phyloP scores from a whole-genome alignment of 1,284 basidiomycete species.

The Naganishia sp. region DNA sequence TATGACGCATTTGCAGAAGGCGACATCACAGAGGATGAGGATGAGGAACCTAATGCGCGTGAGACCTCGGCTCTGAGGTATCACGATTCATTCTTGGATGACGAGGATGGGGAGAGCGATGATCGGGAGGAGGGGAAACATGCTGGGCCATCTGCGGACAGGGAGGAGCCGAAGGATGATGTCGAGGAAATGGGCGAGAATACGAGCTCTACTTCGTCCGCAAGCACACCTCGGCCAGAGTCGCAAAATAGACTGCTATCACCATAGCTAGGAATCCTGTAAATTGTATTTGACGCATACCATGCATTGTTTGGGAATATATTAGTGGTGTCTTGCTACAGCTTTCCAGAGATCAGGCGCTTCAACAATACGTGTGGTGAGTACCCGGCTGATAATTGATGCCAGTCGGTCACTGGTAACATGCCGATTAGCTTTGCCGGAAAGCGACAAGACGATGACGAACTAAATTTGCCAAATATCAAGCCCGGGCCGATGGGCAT shows the following conservation, averaged over 20 bases:
- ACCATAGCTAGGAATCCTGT: conserved; percentile 4
- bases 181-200: neutral
- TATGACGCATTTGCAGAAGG: conserved; percentile 80
- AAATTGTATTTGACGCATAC: conserved; percentile 8
- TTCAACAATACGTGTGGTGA: neutral
- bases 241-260: conserved; percentile 15
- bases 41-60: conserved; percentile 41
- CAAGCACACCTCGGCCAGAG: conserved; percentile 13
- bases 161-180: neutral
- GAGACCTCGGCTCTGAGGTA: conserved; percentile 45
- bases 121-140: neutral
- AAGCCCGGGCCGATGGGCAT: conserved; percentile 8
- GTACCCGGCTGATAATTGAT: conserved; percentile 10
- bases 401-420: conserved; percentile 6
- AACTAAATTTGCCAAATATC: conserved; percentile 16
- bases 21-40: conserved; percentile 57
- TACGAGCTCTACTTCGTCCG: neutral
- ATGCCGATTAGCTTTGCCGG: neutral
- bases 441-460: neutral
- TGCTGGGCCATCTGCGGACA: neutral
- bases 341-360: conserved; percentile 5
- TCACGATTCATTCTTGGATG: conserved; percentile 53
- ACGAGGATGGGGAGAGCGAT: conserved; percentile 40
- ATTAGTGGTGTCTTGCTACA: neutral
- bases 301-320: conserved; percentile 4